A percentile compares a stretch with the other conserved stretches of the same genome.
Evolutionary conservation across 805 yeast genomes (phyloP).

Genomic region (Metschnikowia cerradonensis): DNA sequence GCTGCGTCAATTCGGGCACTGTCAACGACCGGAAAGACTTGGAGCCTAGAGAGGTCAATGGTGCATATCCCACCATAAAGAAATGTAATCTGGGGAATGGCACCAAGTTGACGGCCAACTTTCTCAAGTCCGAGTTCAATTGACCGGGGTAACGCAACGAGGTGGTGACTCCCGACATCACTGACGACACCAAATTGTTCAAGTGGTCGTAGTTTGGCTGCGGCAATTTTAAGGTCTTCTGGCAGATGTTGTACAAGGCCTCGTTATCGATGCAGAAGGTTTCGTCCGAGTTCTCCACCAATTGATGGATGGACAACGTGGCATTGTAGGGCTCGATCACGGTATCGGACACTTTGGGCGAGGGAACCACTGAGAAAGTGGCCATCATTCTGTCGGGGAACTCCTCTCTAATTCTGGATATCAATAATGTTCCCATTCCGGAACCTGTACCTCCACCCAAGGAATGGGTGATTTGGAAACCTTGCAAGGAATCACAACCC

Average conservation of each 20-base stretch:
- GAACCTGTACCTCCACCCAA: constrained; percentile 88
- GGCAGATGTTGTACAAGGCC: constrained; percentile 87
- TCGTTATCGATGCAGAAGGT: constrained; percentile 95
- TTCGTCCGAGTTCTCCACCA: constrained; percentile 87
- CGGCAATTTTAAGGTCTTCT: constrained; percentile 73
- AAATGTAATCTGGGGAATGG: constrained; percentile 95
- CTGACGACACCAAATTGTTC: constrained; percentile 79
- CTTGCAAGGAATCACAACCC: constrained; percentile 88
- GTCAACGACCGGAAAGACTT: constrained; percentile 79
- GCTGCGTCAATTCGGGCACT: constrained; percentile 90
- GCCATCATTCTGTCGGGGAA: constrained; percentile 96
- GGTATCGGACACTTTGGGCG: constrained; percentile 87
- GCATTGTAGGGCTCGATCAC: constrained; percentile 96
- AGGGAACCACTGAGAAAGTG: constrained; percentile 88
- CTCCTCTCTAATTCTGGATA: constrained; percentile 85
- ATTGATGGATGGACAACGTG: constrained; percentile 83
- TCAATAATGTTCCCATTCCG: constrained; percentile 89
- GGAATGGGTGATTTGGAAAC: constrained; percentile 74
- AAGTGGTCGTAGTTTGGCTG: constrained; percentile 78
- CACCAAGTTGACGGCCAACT: constrained; percentile 88
- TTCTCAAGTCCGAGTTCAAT: constrained; percentile 87
- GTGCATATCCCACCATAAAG: constrained; percentile 94
- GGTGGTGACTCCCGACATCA: constrained; percentile 94
- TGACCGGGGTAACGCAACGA: constrained; percentile 94
- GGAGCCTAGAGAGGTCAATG: constrained; percentile 76